Base-by-base conservation (phyloP, 2,329 filamentous ascomycete genomes). In the Samsoniella hepiali region DNA sequence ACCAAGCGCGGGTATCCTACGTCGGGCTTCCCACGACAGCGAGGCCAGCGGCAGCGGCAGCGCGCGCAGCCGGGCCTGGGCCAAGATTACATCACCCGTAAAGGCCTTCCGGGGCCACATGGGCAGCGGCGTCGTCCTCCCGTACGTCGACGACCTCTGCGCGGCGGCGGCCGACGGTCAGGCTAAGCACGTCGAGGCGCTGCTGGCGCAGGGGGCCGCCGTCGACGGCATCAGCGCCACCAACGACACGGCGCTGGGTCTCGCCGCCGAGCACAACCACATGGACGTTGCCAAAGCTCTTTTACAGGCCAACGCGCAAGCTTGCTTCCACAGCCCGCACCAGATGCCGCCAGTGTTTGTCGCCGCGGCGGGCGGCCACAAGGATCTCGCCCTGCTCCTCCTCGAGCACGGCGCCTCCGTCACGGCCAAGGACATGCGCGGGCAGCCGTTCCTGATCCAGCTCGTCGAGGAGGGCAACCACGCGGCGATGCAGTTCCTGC, bases 291-390 rank as follows among this genome's bases (percentile, higher is more conserved):
- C 36, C 13, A 5, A 17, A 3, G 10, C n/a, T 4, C 53, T 56
- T 3, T 34, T 56, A 3, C 27, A 29, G 3, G 53, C 53, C 2
- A 34, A 34, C 22, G 53, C 53, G 3, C 31, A n/a, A 13, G 17
- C 34, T 5, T 1, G 13, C 34, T 22, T 22, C 4, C 53, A 42
- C 9, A 29, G 53, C n/a, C 34, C 22, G 32, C 34, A 42, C 34
- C 17, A 11, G 22, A 38, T 68, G 27, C 74, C 75, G 11, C 72
- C 74, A 0, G 58, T 77, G 6, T 77, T 76, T 49, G 67, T 75
- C 15, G 75, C 75, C 1, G 71, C 72, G 0, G 70, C 70, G 1
- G 66, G 67, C 1, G 74, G 75, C 27, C 72, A 69, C 54, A 51
- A 70, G 11, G 67, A 69, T 0, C 67, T 74, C 8, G 70, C 71